Base-by-base conservation (phyloP, 371 early-diverging fungal species). In the Mucor saturninus region DNA sequence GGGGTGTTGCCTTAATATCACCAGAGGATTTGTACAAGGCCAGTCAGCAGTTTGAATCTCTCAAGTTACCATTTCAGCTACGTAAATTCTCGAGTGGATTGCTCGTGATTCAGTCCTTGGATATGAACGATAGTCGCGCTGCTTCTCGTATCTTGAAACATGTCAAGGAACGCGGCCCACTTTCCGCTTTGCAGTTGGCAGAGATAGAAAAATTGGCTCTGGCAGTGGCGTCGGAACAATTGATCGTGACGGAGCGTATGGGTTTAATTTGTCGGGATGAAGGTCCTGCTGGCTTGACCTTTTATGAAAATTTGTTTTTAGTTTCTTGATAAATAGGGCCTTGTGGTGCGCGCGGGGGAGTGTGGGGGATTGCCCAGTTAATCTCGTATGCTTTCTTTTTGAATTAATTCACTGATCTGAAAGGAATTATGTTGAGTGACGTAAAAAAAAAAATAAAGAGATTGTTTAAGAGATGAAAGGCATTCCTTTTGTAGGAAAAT, bases 191-290 rank as follows among this genome's bases (percentile, higher is more conserved):
- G 14, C 89, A 89, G 43, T 61, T 93, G 32, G 91, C 95, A 2
- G 82, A 84, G 54, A 54, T 87, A 21, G 87, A 89, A 52, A 84
- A 89, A 37, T 79, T 85, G 58, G 82, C 91, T 42, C 64, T 92
- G 29, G 73, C 84, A 4, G 80, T 93, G 15, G 89, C 90, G 2
- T 71, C 76, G 29, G 96, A 95, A 64, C 90, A 93, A 68, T 79
- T 96, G 45, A 65, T 84, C 71, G 90, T 91, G 65, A 80, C 93
- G 6, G 96, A 95, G 74, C 81, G 75, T 21, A 81, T 83, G 49
- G 95, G 93, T 0, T 73, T 86, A 28, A 69, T 95, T 14, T 96
- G 96, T 69, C 84, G 94, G 50, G 96, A 96, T 71, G 93, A 95
- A 58, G 88, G 88, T 3, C 85, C 93, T 1, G 87, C 91, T 63